Evolutionary conservation across 805 yeast species (phyloP).

Genomic region (Candida corydali): DNA sequence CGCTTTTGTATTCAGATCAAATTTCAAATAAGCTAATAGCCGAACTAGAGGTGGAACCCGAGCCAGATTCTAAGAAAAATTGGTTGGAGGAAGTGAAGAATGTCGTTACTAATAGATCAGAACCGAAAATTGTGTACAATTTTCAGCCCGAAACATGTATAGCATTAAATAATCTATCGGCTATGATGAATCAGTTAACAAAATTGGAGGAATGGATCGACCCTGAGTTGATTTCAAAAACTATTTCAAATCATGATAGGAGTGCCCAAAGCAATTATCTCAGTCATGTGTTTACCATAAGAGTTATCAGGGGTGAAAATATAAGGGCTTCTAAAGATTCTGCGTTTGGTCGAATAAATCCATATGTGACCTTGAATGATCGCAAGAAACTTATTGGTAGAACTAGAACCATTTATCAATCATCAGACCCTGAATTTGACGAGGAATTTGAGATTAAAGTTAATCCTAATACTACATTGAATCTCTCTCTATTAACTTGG

Average conservation of each 20-base stretch:
- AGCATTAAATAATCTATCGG: constrained; percentile 66
- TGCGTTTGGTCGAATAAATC: constrained; percentile 40
- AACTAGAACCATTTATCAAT: constrained; percentile 60
- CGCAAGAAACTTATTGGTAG: constrained; percentile 56
- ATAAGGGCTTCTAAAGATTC: constrained; percentile 23
- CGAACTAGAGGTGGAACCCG: constrained; percentile 36
- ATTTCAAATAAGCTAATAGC: constrained; percentile 33
- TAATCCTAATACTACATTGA: constrained; percentile 37
- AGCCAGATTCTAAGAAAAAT: constrained; percentile 14
- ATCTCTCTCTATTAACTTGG: constrained; percentile 66
- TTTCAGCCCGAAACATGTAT: constrained; percentile 64
- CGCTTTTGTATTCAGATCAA: constrained; percentile 46
- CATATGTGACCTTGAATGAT: constrained; percentile 63
- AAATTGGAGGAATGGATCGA: constrained; percentile 54
- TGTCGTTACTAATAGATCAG: constrained; percentile 40
- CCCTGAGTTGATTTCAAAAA: constrained; percentile 50
- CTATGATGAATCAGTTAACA: constrained; percentile 44
- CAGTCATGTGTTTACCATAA: constrained; percentile 58
- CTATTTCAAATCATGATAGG: constrained; percentile 34
- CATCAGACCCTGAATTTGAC: constrained; percentile 77
- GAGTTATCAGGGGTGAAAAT: constrained; percentile 61
- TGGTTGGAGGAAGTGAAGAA: constrained; percentile 55
- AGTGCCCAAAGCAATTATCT: constrained; percentile 25
- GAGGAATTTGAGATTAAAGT: constrained; percentile 69
- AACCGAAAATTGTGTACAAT: constrained; percentile 46